Evolutionary conservation across 352 stramenopile species (phyloP).

Genomic region (Globisporangium uncinulatum): DNA sequence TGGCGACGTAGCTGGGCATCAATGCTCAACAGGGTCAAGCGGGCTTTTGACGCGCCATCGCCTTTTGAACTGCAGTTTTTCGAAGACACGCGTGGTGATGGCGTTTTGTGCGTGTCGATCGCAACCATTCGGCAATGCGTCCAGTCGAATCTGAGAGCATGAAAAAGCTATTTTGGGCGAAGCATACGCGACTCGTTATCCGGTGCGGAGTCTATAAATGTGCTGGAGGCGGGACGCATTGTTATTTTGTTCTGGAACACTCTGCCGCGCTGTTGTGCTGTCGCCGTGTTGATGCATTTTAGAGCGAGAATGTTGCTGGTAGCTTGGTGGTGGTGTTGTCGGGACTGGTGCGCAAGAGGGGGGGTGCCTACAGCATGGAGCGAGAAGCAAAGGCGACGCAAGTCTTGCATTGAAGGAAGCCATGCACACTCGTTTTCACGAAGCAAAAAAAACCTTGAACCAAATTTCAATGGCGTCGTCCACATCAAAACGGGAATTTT

Average conservation of each 20-base stretch:
- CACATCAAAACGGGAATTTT: background rate
- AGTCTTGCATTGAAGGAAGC: too few species aligned
- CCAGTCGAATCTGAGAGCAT: too few species aligned
- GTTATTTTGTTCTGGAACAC: slow-evolving; percentile 13
- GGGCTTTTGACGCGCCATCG: too few species aligned
- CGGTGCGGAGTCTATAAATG: background rate
- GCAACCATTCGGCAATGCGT: too few species aligned
- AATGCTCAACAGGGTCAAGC: too few species aligned
- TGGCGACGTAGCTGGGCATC: too few species aligned
- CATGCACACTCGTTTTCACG: background rate
- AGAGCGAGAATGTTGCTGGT: background rate
- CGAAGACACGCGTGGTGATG: too few species aligned
- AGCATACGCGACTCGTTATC: background rate
- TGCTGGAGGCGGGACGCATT: background rate
- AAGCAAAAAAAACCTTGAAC: background rate
- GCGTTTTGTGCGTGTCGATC: too few species aligned
- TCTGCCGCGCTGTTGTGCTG: slow-evolving; percentile 1
- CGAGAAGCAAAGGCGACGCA: too few species aligned
- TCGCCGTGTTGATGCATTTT: background rate
- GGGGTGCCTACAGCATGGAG: too few species aligned
- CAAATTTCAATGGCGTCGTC: background rate
- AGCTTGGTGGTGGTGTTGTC: background rate
- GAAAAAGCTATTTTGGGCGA: background rate
- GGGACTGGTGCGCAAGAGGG: background rate
- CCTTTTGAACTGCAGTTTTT: too few species aligned